These are phyloP conservation scores for Aspergillus sclerotialis DNA, from an alignment of 2,329 filamentous ascomycete genomes.

Conservation along the genomic window DNA sequence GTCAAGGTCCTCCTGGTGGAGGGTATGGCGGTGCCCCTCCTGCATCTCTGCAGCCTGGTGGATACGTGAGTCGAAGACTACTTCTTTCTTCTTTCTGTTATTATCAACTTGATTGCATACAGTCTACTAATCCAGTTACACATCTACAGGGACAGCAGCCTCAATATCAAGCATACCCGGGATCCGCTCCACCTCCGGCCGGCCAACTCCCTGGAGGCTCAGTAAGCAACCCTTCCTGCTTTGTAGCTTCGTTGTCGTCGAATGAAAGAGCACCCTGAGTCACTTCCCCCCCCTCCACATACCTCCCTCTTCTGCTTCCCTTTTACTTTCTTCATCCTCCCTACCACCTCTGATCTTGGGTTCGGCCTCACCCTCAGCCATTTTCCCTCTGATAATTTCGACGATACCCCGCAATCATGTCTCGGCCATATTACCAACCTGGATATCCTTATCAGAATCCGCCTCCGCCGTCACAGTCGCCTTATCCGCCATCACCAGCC, in stretches of 20 bases:
- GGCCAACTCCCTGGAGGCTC: slow-evolving; percentile 14
- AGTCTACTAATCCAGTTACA: slow-evolving; percentile 3
- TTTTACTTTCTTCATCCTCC: slow-evolving; percentile 4
- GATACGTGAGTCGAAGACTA: slow-evolving; percentile 53
- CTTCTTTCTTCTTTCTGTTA: background rate
- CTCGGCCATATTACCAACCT: slow-evolving; percentile 28
- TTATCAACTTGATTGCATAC: too few relatives aligned
- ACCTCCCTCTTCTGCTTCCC: slow-evolving; percentile 6
- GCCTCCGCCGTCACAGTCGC: slow-evolving; percentile 26
- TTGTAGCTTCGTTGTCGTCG: slow-evolving; percentile 2
- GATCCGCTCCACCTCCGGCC: slow-evolving; percentile 23
- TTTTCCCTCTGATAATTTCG: slow-evolving; percentile 8
- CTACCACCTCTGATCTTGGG: slow-evolving; percentile 3
- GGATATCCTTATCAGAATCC: slow-evolving; percentile 29
- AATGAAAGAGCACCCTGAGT: background rate
- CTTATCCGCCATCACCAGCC: slow-evolving; percentile 25
- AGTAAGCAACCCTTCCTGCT: slow-evolving; percentile 25
- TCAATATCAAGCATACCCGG: slow-evolving; percentile 52
- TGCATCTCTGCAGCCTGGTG: slow-evolving; percentile 26
- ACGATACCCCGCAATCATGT: slow-evolving; percentile 23
- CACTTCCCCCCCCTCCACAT: slow-evolving; percentile 1
- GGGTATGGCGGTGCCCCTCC: slow-evolving; percentile 34
- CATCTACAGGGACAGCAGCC: slow-evolving; percentile 25
- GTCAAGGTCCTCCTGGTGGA: slow-evolving; percentile 27
- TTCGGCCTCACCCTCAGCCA: slow-evolving; percentile 2